A percentile compares a stretch with the other conserved stretches of the same genome.
phyloP scores from a whole-genome alignment of 306 rosid genomes.

The Rosa rugosa region DNA sequence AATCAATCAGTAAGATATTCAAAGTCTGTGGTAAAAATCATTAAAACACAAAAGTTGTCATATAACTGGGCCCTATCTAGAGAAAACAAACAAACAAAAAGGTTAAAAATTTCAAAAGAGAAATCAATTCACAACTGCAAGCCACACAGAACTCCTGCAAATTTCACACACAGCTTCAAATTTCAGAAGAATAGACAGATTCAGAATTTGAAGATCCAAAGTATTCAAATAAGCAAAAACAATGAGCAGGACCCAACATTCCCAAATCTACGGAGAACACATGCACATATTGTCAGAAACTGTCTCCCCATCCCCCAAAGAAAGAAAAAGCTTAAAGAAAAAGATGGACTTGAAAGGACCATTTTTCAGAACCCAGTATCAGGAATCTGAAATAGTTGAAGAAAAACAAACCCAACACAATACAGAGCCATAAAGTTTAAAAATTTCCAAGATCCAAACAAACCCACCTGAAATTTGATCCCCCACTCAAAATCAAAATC shows the following conservation, averaged over 20 bases:
- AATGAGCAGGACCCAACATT: background rate
- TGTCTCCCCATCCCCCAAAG: slow-evolving; percentile 17
- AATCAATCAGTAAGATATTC: slow-evolving; percentile 30
- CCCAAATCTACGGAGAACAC: slow-evolving; percentile 3
- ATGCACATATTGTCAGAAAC: slow-evolving; percentile 23
- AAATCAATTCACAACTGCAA: slow-evolving; percentile 6
- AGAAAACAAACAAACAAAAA: slow-evolving; percentile 23
- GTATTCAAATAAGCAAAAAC: background rate
- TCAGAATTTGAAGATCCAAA: slow-evolving; percentile 40
- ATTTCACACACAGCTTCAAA: slow-evolving; percentile 10
- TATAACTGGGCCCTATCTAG: slow-evolving; percentile 15
- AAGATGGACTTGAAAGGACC: slow-evolving; percentile 14
- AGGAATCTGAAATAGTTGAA: slow-evolving; percentile 6
- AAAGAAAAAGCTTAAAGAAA: slow-evolving; percentile 10
- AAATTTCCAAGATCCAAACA: slow-evolving; percentile 50
- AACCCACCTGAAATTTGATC: slow-evolving; percentile 8
- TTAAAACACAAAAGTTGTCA: slow-evolving; percentile 19
- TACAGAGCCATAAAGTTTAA: slow-evolving; percentile 1
- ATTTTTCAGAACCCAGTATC: slow-evolving; percentile 18
- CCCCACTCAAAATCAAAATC: slow-evolving; percentile 10
- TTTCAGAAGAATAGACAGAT: slow-evolving; percentile 12
- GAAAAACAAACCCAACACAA: slow-evolving; percentile 4
- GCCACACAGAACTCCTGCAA: slow-evolving; percentile 9
- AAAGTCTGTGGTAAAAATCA: slow-evolving; percentile 20
- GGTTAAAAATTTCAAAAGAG: slow-evolving; percentile 19